Evolutionary conservation across 2,329 filamentous ascomycete genomes (phyloP).

Genomic region (Samsoniella hepiali): DNA sequence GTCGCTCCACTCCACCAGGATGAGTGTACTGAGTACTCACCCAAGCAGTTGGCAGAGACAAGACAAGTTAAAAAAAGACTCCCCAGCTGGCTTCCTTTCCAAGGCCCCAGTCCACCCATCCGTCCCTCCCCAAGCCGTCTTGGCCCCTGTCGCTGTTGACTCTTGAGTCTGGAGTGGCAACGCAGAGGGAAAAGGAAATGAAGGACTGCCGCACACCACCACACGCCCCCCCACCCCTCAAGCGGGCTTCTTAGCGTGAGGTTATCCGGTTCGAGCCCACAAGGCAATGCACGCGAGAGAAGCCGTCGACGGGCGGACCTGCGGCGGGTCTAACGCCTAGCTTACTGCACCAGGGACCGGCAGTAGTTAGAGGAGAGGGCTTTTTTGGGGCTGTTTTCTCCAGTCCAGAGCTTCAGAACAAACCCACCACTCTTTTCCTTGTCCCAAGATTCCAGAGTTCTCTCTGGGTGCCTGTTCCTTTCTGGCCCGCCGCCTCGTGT

Average conservation of each 20-base stretch:
- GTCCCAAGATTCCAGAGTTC: background rate
- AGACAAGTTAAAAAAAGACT: constrained; percentile 5
- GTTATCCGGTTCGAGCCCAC: constrained; percentile 19
- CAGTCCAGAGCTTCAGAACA: background rate
- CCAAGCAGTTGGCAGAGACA: background rate
- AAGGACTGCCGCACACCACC: constrained; percentile 17
- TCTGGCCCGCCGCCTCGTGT: constrained; percentile 11
- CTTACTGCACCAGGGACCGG: background rate
- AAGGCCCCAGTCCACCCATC: background rate
- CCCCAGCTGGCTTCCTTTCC: background rate
- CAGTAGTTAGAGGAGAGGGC: background rate
- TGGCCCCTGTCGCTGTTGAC: constrained; percentile 1
- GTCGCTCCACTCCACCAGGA: constrained; percentile 7
- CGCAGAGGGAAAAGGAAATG: constrained; percentile 14
- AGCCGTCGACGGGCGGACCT: constrained; percentile 14
- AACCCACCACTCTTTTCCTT: background rate
- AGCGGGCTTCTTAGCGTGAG: constrained; percentile 7
- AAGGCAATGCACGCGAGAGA: constrained; percentile 20
- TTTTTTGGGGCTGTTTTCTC: background rate
- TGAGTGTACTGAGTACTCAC: background rate
- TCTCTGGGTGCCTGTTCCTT: background rate
- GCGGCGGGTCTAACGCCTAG: constrained; percentile 5
- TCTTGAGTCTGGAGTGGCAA: constrained; percentile 13
- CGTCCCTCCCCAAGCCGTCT: background rate
- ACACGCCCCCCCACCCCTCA: background rate